These are phyloP conservation scores for Tricholoma furcatifolium DNA, from an alignment of 768 basidiomycete genomes.

Conservation along the genomic window DNA sequence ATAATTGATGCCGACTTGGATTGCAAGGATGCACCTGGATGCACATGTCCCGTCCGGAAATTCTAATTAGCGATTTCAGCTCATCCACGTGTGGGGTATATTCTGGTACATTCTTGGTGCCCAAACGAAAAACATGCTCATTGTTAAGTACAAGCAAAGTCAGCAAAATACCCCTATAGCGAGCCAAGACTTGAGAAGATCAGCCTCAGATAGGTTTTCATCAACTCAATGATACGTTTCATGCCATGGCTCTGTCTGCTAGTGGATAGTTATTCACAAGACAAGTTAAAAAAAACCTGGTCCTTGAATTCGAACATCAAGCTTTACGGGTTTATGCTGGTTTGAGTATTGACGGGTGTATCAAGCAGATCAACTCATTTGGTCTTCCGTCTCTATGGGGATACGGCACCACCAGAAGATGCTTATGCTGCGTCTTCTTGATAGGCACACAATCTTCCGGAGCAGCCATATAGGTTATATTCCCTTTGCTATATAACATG, in stretches of 20 bases:
- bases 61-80: slow-evolving; percentile 7
- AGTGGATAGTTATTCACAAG: too few species aligned
- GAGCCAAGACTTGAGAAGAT: too few species aligned
- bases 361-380: slow-evolving; percentile 7
- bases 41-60: slow-evolving; percentile 11
- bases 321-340: slow-evolving; percentile 11
- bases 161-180: too few species aligned
- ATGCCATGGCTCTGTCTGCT: too few species aligned
- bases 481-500: slow-evolving; percentile 21
- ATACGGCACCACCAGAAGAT: slow-evolving; percentile 14
- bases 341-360: slow-evolving; percentile 6
- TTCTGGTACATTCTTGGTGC: too few species aligned
- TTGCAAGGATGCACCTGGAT: not conserved
- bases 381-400: slow-evolving; percentile 18
- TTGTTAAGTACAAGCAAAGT: too few species aligned
- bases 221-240: too few species aligned
- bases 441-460: slow-evolving; percentile 20
- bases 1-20: slow-evolving; percentile 3
- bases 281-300: too few species aligned
- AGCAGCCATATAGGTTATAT: slow-evolving; percentile 16
- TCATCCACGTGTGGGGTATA: slow-evolving; percentile 4
- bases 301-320: not conserved
- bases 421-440: slow-evolving; percentile 15
- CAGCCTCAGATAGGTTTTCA: too few species aligned
- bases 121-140: too few species aligned